A percentile compares a stretch with the other conserved stretches of the same genome.
phyloP scores from a whole-genome alignment of 2,329 filamentous ascomycete species.

The Fusarium sp. region DNA sequence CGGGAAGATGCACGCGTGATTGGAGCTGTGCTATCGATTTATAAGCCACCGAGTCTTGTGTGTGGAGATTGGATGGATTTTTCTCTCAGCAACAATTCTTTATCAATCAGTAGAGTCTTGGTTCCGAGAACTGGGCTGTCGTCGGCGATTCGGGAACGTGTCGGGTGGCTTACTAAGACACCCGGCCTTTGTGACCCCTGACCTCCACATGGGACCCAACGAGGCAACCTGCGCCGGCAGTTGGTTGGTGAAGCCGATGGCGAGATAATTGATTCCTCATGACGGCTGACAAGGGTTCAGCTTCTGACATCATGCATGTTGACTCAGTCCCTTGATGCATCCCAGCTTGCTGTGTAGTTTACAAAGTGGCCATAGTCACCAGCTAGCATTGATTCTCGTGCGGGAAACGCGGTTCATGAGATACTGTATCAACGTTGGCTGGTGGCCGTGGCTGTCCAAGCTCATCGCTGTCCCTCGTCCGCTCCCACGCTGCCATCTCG shows the following conservation, averaged over 20 bases:
- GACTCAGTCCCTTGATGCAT: not conserved
- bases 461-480: conserved; percentile 47
- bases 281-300: conserved; percentile 20
- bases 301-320: conserved; percentile 7
- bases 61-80: conserved; percentile 12
- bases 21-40: conserved; percentile 21
- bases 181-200: too few species aligned
- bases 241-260: conserved; percentile 6
- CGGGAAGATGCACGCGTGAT: conserved; percentile 13
- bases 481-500: conserved; percentile 61
- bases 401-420: not conserved
- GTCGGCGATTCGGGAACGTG: conserved; percentile 12
- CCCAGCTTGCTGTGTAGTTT: not conserved
- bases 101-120: conserved; percentile 35
- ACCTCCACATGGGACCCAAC: not conserved
- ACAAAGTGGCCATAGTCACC: conserved; percentile 2
- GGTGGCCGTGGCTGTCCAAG: not conserved
- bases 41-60: conserved; percentile 7
- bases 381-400: not conserved
- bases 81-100: conserved; percentile 14
- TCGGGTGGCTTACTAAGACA: conserved; percentile 2
- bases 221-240: not conserved
- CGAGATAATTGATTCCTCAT: conserved; percentile 40
- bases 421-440: not conserved
- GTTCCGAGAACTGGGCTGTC: not conserved